Conservation (phyloP, 148 eudicot genomes). For the Vaccinium darrowii region DNA sequence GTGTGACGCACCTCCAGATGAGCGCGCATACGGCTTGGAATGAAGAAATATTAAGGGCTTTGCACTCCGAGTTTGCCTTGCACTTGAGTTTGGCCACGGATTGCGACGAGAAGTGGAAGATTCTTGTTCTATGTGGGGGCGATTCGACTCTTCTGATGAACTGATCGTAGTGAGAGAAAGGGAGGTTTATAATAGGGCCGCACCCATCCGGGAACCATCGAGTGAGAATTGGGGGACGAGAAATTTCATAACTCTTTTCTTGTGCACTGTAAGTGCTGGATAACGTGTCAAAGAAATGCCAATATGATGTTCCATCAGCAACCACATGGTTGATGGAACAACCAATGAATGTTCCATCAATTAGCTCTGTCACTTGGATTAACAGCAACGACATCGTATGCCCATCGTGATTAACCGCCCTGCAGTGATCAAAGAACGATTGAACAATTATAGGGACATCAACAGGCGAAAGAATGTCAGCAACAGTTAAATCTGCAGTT, state of each 20-base stretch:
- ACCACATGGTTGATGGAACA: constrained; percentile 24
- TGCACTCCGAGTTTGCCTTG: constrained; percentile 22
- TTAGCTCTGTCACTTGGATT: constrained; percentile 30
- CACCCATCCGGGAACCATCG: constrained; percentile 25
- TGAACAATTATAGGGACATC: constrained; percentile 26
- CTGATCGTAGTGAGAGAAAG: constrained; percentile 27
- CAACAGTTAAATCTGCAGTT: neutral
- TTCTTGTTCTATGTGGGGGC: constrained; percentile 20
- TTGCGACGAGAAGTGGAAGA: constrained; percentile 29
- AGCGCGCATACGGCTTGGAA: constrained; percentile 28
- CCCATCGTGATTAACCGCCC: constrained; percentile 28
- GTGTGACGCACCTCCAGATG: constrained; percentile 26
- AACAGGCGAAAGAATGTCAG: constrained; percentile 21
- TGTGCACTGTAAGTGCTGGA: constrained; percentile 9
- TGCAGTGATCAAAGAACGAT: constrained; percentile 28
- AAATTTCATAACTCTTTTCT: neutral
- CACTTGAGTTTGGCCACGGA: constrained; percentile 19
- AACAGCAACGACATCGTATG: constrained; percentile 24
- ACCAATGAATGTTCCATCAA: constrained; percentile 32
- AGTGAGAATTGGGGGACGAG: constrained; percentile 17
- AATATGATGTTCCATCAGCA: constrained; percentile 20
- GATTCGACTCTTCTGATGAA: constrained; percentile 21
- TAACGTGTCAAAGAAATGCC: constrained; percentile 27
- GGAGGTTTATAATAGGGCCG: constrained; percentile 24
- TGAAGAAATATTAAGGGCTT: constrained; percentile 17